Evolutionary conservation across 768 basidiomycete species (phyloP).

Genomic region (Boletus huronensis): DNA sequence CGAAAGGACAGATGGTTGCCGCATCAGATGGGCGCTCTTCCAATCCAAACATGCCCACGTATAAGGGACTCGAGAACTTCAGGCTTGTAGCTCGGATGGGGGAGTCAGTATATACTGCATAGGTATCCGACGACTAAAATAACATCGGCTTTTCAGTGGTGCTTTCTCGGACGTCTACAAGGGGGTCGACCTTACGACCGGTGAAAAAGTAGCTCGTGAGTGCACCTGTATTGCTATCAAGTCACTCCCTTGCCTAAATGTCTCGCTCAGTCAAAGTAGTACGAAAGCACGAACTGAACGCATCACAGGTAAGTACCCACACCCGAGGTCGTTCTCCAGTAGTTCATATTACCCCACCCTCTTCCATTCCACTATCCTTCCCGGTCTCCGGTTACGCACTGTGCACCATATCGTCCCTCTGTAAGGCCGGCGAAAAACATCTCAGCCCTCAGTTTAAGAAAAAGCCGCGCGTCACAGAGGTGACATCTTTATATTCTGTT

Average conservation of each 20-base stretch:
- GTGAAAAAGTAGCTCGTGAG: constrained; percentile 80
- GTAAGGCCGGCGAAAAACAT: constrained; percentile 87
- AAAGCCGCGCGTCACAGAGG: constrained; percentile 98
- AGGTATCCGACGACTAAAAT: constrained; percentile 6
- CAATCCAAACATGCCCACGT: constrained; percentile 76
- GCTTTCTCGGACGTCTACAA: constrained; percentile 99
- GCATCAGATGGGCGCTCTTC: constrained; percentile 73
- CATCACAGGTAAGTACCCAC: constrained; percentile 73
- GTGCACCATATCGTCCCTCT: constrained; percentile 27
- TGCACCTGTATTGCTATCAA: not conserved
- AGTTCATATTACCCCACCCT: constrained; percentile 25
- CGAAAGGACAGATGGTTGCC: constrained; percentile 39
- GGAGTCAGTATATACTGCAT: constrained; percentile 57
- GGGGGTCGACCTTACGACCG: constrained; percentile 71
- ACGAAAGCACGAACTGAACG: constrained; percentile 87
- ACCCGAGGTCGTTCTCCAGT: constrained; percentile 20
- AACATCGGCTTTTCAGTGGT: constrained; percentile 49
- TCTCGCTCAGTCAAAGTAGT: constrained; percentile 78
- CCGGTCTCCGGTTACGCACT: constrained; percentile 17
- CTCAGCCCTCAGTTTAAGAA: constrained; percentile 93
- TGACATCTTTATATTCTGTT: constrained; percentile 38
- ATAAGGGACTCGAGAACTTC: constrained; percentile 81
- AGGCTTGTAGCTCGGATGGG: constrained; percentile 84
- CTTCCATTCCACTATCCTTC: constrained; percentile 16
- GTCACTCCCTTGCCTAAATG: constrained; percentile 3